phyloP scores from a whole-genome alignment of 805 yeast species.

The Lachancea dasiensis region DNA sequence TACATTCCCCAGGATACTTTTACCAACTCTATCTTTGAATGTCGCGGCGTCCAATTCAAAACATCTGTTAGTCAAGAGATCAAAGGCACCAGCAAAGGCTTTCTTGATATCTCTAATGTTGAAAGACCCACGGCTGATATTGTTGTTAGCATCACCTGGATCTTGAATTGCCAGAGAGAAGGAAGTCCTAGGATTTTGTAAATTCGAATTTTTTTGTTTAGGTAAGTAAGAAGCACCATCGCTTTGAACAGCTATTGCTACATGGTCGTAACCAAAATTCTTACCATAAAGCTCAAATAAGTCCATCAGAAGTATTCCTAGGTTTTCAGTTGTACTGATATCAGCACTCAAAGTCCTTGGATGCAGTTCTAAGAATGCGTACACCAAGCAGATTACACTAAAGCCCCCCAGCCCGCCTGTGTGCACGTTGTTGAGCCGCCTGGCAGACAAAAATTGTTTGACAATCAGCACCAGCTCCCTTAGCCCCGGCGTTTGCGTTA shows the following conservation, averaged over 20 bases:
- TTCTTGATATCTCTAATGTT: conserved; percentile 73
- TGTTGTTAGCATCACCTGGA: conserved; percentile 79
- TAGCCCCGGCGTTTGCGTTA: conserved; percentile 64
- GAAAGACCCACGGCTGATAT: conserved; percentile 79
- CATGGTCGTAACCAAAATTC: conserved; percentile 77
- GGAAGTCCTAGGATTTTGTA: conserved; percentile 46
- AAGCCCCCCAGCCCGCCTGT: conserved; percentile 95
- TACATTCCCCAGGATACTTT: conserved; percentile 72
- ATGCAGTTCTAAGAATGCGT: conserved; percentile 71
- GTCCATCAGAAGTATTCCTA: conserved; percentile 83
- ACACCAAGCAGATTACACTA: conserved; percentile 81
- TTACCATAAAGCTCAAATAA: conserved; percentile 90
- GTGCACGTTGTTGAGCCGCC: conserved; percentile 79
- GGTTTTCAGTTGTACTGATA: conserved; percentile 62
- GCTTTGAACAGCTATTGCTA: conserved; percentile 56
- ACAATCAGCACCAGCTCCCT: conserved; percentile 76
- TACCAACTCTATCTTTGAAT: conserved; percentile 60
- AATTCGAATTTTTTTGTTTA: conserved; percentile 47
- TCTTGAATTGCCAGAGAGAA: conserved; percentile 78
- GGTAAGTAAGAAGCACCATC: conserved; percentile 55
- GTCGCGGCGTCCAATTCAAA: conserved; percentile 63
- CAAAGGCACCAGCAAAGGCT: conserved; percentile 86
- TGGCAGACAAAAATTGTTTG: conserved; percentile 75
- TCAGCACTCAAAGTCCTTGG: conserved; percentile 66
- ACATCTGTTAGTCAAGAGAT: conserved; percentile 65